These are phyloP conservation scores for Melanopsichium pennsylvanicum DNA, from an alignment of 1,284 basidiomycete genomes.

Conservation along the genomic window DNA sequence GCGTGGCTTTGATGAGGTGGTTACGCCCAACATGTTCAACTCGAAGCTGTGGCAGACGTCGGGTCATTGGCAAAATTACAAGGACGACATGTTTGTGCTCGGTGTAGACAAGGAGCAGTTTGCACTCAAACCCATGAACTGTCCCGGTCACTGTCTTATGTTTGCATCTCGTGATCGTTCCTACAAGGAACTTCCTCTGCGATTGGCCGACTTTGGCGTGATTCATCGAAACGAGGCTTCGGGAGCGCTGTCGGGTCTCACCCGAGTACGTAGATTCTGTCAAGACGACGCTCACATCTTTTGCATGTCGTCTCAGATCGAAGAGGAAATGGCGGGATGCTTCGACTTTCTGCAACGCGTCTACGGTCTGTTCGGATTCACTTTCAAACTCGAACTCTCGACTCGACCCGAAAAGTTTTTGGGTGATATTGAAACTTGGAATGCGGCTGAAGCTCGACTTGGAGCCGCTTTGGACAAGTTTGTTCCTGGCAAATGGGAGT, in stretches of 20 bases:
- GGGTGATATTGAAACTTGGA: constrained; percentile 88
- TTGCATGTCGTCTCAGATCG: constrained; percentile 93
- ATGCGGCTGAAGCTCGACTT: constrained; percentile 89
- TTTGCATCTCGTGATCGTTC: constrained; percentile 93
- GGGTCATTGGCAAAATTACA: constrained; percentile 90
- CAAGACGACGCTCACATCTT: constrained; percentile 98
- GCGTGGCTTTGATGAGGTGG: constrained; percentile 72
- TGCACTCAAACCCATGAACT: constrained; percentile 92
- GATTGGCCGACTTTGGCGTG: constrained; percentile 98
- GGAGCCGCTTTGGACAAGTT: constrained; percentile 83
- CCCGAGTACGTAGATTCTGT: constrained; percentile 90
- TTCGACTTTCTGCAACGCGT: constrained; percentile 92
- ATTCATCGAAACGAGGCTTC: constrained; percentile 96
- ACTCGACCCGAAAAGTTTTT: constrained; percentile 95
- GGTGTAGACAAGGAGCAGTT: constrained; percentile 87
- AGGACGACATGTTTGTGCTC: constrained; percentile 93
- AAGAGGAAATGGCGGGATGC: constrained; percentile 82
- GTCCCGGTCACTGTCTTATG: constrained; percentile 95
- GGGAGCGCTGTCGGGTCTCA: constrained; percentile 91
- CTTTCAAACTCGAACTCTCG: constrained; percentile 93
- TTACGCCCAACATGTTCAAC: constrained; percentile 98
- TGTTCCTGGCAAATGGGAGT: constrained; percentile 88
- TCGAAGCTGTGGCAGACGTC: constrained; percentile 97
- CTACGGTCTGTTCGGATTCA: constrained; percentile 95
- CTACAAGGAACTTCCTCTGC: constrained; percentile 93